These are phyloP conservation scores for Aureobasidium namibiae DNA, from an alignment of 2,329 filamentous ascomycete species.

Conservation along the genomic window DNA sequence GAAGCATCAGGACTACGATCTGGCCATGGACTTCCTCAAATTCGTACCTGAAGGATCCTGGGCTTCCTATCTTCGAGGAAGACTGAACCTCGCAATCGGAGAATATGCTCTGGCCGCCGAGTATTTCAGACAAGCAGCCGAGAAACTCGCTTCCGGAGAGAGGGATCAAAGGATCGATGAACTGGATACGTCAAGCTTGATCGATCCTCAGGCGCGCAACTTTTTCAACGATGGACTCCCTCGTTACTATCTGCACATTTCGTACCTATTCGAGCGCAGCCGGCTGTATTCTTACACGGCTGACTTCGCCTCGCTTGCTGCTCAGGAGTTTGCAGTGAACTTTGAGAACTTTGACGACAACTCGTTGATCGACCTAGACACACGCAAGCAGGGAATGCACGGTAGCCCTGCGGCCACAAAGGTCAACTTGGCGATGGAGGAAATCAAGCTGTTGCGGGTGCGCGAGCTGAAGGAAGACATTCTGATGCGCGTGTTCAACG, in stretches of 20 bases:
- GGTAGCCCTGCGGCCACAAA: conserved; percentile 22
- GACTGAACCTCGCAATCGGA: conserved; percentile 64
- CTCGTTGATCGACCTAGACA: conserved; percentile 20
- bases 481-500: conserved; percentile 74
- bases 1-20: conserved; percentile 33
- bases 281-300: conserved; percentile 72
- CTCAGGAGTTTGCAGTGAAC: conserved; percentile 19
- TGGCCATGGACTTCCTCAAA: conserved; percentile 59
- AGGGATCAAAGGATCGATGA: conserved; percentile 22
- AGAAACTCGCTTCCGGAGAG: conserved; percentile 17
- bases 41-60: conserved; percentile 51
- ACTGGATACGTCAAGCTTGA: conserved; percentile 48
- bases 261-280: conserved; percentile 69
- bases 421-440: conserved; percentile 24
- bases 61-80: conserved; percentile 72
- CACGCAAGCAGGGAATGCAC: conserved; percentile 20
- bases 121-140: conserved; percentile 68
- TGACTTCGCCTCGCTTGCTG: conserved; percentile 63
- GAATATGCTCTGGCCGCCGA: conserved; percentile 65
- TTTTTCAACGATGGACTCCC: conserved; percentile 64
- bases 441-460: conserved; percentile 25
- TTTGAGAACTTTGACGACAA: conserved; percentile 16
- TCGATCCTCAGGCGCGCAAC: conserved; percentile 66
- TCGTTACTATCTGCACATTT: conserved; percentile 80
- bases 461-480: conserved; percentile 55